A percentile compares a stretch with the other conserved stretches of the same genome.
phyloP scores from a whole-genome alignment of 805 yeast genomes.

The Jamesozyma rosinii region DNA sequence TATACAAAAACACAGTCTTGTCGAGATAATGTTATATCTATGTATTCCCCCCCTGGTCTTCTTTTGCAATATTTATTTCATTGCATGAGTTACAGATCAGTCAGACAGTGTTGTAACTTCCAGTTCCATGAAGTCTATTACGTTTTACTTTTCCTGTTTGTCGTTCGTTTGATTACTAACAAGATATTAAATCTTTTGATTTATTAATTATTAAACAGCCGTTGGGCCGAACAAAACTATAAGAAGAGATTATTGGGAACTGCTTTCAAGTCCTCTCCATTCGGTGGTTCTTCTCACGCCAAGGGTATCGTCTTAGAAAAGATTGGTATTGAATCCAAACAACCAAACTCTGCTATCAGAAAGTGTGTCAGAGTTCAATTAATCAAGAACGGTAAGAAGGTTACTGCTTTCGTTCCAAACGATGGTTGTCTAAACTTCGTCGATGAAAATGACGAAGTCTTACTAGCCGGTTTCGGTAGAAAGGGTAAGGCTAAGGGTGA shows the following conservation, averaged over 20 bases:
- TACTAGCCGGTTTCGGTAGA: conserved; percentile 99
- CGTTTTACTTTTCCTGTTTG: too few species aligned
- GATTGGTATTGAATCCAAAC: conserved; percentile 99
- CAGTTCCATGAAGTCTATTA: too few species aligned
- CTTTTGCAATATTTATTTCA: too few species aligned
- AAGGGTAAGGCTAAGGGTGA: conserved; percentile 99
- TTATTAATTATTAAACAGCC: conserved; percentile 35
- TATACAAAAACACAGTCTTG: too few species aligned
- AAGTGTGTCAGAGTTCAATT: conserved; percentile 99
- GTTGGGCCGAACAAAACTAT: conserved; percentile 99
- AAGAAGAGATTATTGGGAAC: conserved; percentile 99
- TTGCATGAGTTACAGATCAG: too few species aligned
- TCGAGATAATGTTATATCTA: too few species aligned
- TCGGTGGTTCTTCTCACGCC: conserved; percentile 99
- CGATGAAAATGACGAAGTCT: conserved; percentile 99
- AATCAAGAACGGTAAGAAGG: conserved; percentile 99
- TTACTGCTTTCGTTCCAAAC: conserved; percentile 99
- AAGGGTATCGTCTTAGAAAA: conserved; percentile 99
- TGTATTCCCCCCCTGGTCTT: too few species aligned
- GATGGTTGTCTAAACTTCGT: conserved; percentile 99
- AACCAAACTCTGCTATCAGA: conserved; percentile 99
- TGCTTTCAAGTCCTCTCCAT: conserved; percentile 99
- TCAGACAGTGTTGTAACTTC: too few species aligned
- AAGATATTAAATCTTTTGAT: neutral
- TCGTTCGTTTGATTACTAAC: conserved; percentile 14